These are phyloP conservation scores for Pestalotiopsis fici DNA, from an alignment of 2,329 filamentous ascomycete genomes.

Conservation along the genomic window DNA sequence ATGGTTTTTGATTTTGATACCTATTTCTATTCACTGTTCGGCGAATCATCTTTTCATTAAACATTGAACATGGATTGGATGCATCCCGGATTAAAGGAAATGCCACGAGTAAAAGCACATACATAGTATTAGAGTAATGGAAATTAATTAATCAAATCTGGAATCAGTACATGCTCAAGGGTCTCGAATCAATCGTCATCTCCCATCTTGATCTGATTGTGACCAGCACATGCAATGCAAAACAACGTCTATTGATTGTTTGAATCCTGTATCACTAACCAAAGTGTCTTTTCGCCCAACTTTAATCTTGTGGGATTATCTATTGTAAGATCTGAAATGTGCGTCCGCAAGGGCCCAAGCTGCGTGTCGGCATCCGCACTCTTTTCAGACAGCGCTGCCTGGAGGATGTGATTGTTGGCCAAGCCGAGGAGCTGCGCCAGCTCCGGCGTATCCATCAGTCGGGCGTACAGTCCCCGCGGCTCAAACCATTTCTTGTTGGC, in stretches of 20 bases:
- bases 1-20: background rate
- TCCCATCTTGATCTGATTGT: background rate
- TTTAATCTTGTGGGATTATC: background rate
- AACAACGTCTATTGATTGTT: background rate
- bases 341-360: slow-evolving; percentile 13
- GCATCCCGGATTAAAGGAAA: background rate
- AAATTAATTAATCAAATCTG: background rate
- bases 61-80: background rate
- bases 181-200: background rate
- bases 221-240: background rate
- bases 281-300: background rate
- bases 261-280: background rate
- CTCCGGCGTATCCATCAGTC: slow-evolving; percentile 32
- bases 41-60: background rate
- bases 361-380: slow-evolving; percentile 15
- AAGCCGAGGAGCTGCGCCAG: slow-evolving; percentile 16
- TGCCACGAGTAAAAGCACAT: background rate
- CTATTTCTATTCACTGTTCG: background rate
- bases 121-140: background rate
- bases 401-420: slow-evolving; percentile 40
- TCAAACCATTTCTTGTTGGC: slow-evolving; percentile 46
- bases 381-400: slow-evolving; percentile 30
- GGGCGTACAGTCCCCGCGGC: slow-evolving; percentile 37
- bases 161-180: background rate
- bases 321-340: background rate